Evolutionary conservation across 768 basidiomycete species (phyloP), one percentile per base, ranked within the genome.

Genomic region (Suillus ampliporus): DNA sequence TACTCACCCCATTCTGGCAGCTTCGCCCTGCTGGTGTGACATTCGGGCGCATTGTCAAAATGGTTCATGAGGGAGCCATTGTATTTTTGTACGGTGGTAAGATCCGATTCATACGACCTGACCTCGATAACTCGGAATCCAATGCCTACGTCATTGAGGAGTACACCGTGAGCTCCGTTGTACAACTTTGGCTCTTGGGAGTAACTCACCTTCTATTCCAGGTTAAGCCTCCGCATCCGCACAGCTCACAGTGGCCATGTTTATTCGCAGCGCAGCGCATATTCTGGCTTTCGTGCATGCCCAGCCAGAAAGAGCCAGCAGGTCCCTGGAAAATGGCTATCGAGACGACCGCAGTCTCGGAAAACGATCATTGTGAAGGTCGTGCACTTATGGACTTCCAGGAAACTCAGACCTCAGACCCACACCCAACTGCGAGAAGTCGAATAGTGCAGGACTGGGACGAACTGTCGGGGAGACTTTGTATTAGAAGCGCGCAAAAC

Each of bases 381-480:
- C 72, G 67, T 48, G 19, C 66, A 7, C 28, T 74, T 19, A 37
- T 74, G 4, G 70, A 75, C 41, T 62, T 72, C 8, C 66, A 72
- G 8, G 72, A 74, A 14, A 19, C 52, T 35, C 35, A 53, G 4
- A 38, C 9, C 15, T 37, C 21, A 1, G 21, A 3, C 35, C 35
- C 31, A 31, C 31, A 31, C 31, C 31, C 53, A 23, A 23, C 21
- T 54, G 21, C 21, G 15, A 54, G 15, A 17, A 54, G 9, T 38
- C 35, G 35, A n/a, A 69, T 72, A 37, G 64, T 66, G n/a, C 67
- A 76, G 47, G 72, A 74, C 17, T 76, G 73, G 73, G 73, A 74
- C 13, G 74, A 76, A 53, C 38, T 74, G 8, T 69, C 74, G 1
- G 73, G 72, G 4, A 74, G 61, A 61, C 15, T 74, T 23, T 74